Conservation (phyloP, 2,329 filamentous ascomycete species). For the Chaetoscypha palmicola region DNA sequence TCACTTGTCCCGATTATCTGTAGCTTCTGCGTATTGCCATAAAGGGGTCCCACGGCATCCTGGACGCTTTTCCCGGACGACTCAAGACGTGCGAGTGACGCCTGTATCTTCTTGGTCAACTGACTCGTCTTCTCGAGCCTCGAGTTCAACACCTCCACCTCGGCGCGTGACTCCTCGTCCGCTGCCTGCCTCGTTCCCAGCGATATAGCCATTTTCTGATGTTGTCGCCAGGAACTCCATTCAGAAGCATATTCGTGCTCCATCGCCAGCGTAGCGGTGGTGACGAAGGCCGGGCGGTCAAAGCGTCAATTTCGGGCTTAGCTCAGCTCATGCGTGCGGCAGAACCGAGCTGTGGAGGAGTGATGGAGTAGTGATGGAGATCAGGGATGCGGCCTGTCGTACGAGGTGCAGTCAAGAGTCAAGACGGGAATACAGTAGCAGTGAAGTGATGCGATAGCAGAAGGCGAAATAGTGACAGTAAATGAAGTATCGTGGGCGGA, state of each 20-base stretch:
- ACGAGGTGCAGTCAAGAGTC: too few species aligned
- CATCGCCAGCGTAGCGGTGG: neutral
- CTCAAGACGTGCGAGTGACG: conserved; percentile 76
- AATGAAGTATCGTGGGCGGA: too few species aligned
- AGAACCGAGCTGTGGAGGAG: too few species aligned
- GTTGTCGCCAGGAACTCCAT: conserved; percentile 18
- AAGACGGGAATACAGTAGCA: too few species aligned
- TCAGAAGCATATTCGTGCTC: conserved; percentile 2
- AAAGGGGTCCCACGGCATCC: conserved; percentile 86
- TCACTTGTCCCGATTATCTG: conserved; percentile 78
- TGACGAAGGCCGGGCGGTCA: neutral
- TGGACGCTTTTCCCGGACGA: conserved; percentile 84
- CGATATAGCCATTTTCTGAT: conserved; percentile 27
- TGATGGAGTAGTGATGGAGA: neutral
- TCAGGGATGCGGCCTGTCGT: neutral
- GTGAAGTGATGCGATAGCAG: too few species aligned
- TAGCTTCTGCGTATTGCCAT: conserved; percentile 82
- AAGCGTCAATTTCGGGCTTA: neutral
- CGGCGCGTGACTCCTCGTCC: conserved; percentile 61
- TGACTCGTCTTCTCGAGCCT: conserved; percentile 85
- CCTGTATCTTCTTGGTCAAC: conserved; percentile 92
- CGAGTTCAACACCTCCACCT: conserved; percentile 64
- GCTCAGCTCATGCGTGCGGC: too few species aligned
- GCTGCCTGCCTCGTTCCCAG: conserved; percentile 28
- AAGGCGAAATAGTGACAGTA: too few species aligned